Base-by-base conservation (phyloP, 2,329 filamentous ascomycete species). In the Rugonectria rugulosa region DNA sequence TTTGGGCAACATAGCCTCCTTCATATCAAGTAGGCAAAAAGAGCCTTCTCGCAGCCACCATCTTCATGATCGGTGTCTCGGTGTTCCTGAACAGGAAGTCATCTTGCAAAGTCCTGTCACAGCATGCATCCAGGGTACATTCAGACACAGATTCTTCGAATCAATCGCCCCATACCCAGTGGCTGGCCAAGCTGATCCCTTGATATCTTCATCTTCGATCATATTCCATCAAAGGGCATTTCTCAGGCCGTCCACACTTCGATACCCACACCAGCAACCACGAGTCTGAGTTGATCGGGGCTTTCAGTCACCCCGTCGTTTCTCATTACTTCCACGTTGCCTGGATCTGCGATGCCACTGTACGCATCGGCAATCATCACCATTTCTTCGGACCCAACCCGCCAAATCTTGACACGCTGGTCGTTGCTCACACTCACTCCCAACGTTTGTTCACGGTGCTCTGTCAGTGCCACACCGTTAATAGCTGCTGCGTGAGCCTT, bases 401-500 rank as follows among this genome's bases (percentile, higher is more conserved):
- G 66, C 85, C 85, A 88, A 5, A 77, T 64, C 73, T 83, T 86
- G 42, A 88, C 71, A 14, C 82, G 75, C 72, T 88, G 86, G 69
- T 88, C 86, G 58, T 86, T 88, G 66, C 85, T 83, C 26, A 78
- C 75, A 8, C 75, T 83, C 23, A 80, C 74, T 14, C 80, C 70
- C 12, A 63, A 38, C n/a, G 54, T 57, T 52, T 57, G 57, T 14
- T 43, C 43, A 19, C 42, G 56, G 15, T 61, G 61, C 8, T 61
- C 62, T 11, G 78, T 48, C 15, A 83, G 65, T 4, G 70, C 71
- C 1, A 85, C 62, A 0, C 83, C 85, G 15, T 89, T 92, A 38
- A 93, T 78, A 2, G 89, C 88, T 1, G 89, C 89, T 1, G 88
- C 86, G 66, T 95, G 91, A 1, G 89, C 88, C 2, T 79, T 79